A percentile compares a stretch with the other conserved stretches of the same genome.
These are phyloP conservation scores for Arabidopsis hybrid DNA, from an alignment of 441 rosid species.

Conservation along the genomic window DNA sequence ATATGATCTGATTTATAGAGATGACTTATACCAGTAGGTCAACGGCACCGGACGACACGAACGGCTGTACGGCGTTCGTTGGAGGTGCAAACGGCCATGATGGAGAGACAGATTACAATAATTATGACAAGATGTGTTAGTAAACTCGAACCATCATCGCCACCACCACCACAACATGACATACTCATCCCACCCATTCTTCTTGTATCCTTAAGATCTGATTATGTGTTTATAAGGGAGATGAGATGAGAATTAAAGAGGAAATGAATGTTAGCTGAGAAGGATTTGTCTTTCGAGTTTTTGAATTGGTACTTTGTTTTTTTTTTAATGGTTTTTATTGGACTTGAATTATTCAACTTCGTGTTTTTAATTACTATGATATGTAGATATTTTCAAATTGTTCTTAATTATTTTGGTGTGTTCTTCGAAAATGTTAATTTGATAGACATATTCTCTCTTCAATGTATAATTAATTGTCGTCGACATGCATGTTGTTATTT, in stretches of 20 bases:
- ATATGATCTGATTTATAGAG: slow-evolving; percentile 3
- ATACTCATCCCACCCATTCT: slow-evolving; percentile 53
- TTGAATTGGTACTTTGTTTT: neutral
- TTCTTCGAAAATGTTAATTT: neutral
- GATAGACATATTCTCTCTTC: slow-evolving; percentile 8
- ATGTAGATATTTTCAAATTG: neutral
- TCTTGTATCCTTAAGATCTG: slow-evolving; percentile 15
- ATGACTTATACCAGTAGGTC: slow-evolving; percentile 15
- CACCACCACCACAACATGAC: slow-evolving; percentile 29
- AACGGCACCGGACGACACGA: slow-evolving; percentile 40
- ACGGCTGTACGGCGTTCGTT: slow-evolving; percentile 49
- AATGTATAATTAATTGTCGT: neutral
- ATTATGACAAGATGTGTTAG: slow-evolving; percentile 43
- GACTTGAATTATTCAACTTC: slow-evolving; percentile 35
- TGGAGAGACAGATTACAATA: slow-evolving; percentile 50
- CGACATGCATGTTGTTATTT: slow-evolving; percentile 22
- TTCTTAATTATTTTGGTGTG: neutral
- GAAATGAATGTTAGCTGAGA: slow-evolving; percentile 36
- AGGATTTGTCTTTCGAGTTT: slow-evolving; percentile 35
- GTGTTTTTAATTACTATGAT: slow-evolving; percentile 9
- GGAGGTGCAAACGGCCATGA: slow-evolving; percentile 54
- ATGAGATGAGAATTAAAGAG: neutral
- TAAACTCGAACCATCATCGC: slow-evolving; percentile 30
- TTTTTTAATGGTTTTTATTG: slow-evolving; percentile 12
- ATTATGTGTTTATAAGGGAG: neutral